Conservation (phyloP, 495 filamentous ascomycete species). For the Aspergillus incahuasiensis region DNA sequence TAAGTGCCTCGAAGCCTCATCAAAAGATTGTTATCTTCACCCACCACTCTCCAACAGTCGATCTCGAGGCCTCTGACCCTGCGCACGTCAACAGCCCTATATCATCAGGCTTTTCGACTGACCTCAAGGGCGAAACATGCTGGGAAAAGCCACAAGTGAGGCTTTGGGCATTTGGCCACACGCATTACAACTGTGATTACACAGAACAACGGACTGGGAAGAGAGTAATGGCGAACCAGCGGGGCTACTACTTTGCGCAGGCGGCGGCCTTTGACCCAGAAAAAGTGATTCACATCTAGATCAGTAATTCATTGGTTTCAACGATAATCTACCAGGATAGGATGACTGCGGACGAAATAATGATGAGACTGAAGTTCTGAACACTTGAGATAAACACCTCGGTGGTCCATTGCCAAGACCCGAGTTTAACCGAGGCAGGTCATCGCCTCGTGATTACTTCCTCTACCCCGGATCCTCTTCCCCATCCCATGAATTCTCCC, state of each 20-base stretch:
- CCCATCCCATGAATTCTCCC: conserved; percentile 2
- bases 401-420: conserved; percentile 4
- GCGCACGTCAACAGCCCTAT: conserved; percentile 37
- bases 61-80: conserved; percentile 35
- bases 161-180: conserved; percentile 56
- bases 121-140: conserved; percentile 40
- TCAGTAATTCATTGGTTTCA: not conserved
- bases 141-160: conserved; percentile 40
- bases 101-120: conserved; percentile 41
- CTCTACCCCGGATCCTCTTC: conserved; percentile 9
- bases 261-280: conserved; percentile 23
- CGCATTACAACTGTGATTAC: conserved; percentile 50
- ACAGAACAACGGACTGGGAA: conserved; percentile 24
- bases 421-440: conserved; percentile 40
- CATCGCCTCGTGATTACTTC: conserved; percentile 27
- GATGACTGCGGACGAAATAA: not conserved
- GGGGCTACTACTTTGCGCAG: conserved; percentile 35
- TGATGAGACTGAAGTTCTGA: not conserved
- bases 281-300: conserved; percentile 16
- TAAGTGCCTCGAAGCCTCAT: conserved; percentile 29
- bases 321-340: not conserved
- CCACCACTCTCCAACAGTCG: conserved; percentile 47
- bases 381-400: not conserved
- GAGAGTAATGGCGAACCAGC: conserved; percentile 34
- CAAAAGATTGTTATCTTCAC: conserved; percentile 45